Percentiles rank a stretch among this genome's conserved stretches.
Evolutionary conservation across 306 rosid species (phyloP).

Genomic region (Vigna reflexopilosa): DNA sequence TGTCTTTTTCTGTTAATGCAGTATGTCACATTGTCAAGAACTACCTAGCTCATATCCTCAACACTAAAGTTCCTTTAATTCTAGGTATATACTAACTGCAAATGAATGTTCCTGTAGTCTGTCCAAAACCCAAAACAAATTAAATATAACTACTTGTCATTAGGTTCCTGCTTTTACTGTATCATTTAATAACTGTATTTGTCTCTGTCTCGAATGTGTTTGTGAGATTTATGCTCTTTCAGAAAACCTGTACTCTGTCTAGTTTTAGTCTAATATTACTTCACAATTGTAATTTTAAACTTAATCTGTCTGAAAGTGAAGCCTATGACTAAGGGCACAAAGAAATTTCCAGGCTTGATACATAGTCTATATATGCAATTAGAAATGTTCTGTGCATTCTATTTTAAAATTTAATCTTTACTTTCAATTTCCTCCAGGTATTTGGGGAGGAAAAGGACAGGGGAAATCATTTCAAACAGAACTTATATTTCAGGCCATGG

Average conservation of each 20-base stretch:
- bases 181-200: neutral
- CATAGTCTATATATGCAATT: constrained; percentile 24
- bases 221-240: constrained; percentile 22
- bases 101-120: neutral
- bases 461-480: constrained; percentile 99
- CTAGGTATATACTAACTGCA: constrained; percentile 63
- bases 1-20: constrained; percentile 51
- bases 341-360: constrained; percentile 20
- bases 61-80: constrained; percentile 86
- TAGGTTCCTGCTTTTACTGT: constrained; percentile 9
- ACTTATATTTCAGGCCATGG: constrained; percentile 92
- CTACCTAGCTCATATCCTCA: constrained; percentile 75
- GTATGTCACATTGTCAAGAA: constrained; percentile 91
- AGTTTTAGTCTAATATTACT: neutral
- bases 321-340: neutral
- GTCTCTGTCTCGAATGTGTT: neutral
- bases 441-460: constrained; percentile 99
- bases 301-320: constrained; percentile 15
- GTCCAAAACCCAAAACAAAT: constrained; percentile 3
- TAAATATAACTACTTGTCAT: neutral
- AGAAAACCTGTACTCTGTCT: neutral
- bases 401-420: constrained; percentile 14
- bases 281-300: constrained; percentile 16
- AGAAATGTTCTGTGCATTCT: constrained; percentile 19
- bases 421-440: constrained; percentile 56